Base-by-base conservation (phyloP, 2,329 filamentous ascomycete species). In the Xylariaceae sp. region DNA sequence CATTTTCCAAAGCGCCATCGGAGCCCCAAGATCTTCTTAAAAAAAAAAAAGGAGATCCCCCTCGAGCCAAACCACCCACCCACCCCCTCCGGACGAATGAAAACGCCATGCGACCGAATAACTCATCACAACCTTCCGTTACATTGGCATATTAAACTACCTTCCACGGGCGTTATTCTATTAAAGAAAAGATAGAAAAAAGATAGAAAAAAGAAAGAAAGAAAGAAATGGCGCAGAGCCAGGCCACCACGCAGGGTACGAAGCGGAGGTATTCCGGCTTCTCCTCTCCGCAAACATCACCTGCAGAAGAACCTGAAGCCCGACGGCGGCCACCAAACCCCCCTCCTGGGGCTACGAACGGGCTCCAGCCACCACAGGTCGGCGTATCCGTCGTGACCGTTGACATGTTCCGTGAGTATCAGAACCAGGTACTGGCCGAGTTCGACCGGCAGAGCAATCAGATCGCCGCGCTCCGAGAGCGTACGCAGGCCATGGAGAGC, bases 401-500 rank as follows among this genome's bases (percentile, higher is more conserved):
- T 42, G 58, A 60, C 31, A 60, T 60, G 56, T 60, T 60, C 47
- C 56, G 56, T 42, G 58, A 60, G 1, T 55, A 55, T 34, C 58
- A 60, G 50, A 54, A 50, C 31, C 56, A 60, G 44, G 51, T 60
- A 3, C 45, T 50, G 8, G 30, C 51, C 2, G 55, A 3, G 45
- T 59, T 60, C 39, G 58, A 60, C 3, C 45, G 51, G 2, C 58
- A 60, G 39, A 30, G 37, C 34, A 46, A 35, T 12, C 47, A 54
- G 41, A 57, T 56, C 8, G 54, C 46, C 30, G n/a, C 34, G 27
- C 49, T 60, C 1, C 56, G 57, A 12, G 49, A 51, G 40, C 56
- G 56, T 30, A 42, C 54, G 7, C 54, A 60, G 44, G n/a, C 51
- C 34, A 46, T 60, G 19, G 58, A 60, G 43, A 51, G 50, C 37